A percentile compares a stretch with the other conserved stretches of the same genome.
These are phyloP conservation scores for Blastomyces silverae DNA, from an alignment of 2,329 filamentous ascomycete species.

Conservation along the genomic window DNA sequence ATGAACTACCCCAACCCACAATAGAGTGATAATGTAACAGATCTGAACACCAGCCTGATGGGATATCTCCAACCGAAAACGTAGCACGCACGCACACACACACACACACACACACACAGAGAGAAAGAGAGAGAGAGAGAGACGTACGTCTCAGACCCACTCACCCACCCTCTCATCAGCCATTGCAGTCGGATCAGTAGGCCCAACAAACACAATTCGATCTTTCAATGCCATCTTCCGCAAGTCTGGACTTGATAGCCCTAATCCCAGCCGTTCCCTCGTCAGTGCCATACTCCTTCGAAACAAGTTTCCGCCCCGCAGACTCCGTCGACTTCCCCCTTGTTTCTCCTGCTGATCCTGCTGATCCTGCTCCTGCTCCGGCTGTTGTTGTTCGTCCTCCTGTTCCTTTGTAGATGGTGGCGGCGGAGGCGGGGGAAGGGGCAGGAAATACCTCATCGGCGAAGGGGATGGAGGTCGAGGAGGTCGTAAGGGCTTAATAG, in stretches of 20 bases:
- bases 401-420: neutral
- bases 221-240: conserved; percentile 5
- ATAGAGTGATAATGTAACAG: neutral
- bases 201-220: conserved; percentile 3
- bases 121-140: too few species aligned
- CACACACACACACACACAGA: conserved; percentile 37
- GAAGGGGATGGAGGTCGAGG: conserved; percentile 9
- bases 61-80: too few species aligned
- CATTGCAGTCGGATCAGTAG: neutral
- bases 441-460: neutral
- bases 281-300: conserved; percentile 3
- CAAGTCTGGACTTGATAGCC: neutral
- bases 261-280: conserved; percentile 7
- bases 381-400: conserved; percentile 25
- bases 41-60: neutral
- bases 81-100: neutral
- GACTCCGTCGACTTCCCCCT: neutral
- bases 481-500: neutral
- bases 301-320: neutral
- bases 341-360: neutral
- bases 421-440: neutral
- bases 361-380: neutral
- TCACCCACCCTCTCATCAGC: neutral
- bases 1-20: neutral
- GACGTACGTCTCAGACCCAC: neutral